A percentile compares a stretch with the other conserved stretches of the same genome.
These are phyloP conservation scores for Gossypium schwendimanii DNA, from an alignment of 441 rosid genomes.

Conservation along the genomic window DNA sequence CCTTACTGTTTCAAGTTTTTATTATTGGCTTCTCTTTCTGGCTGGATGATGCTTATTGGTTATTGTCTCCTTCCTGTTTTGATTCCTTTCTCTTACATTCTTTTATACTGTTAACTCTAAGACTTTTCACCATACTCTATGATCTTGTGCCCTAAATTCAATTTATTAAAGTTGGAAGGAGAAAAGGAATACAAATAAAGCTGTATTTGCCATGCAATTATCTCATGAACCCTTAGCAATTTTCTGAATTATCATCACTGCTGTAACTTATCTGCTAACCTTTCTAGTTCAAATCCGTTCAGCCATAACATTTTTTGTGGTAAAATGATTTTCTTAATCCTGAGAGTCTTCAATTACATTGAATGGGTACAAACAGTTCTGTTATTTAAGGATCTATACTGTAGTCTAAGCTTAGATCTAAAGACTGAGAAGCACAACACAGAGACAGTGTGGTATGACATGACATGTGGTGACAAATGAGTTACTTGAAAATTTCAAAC, in stretches of 20 bases:
- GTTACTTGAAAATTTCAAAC: neutral
- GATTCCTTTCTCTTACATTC: neutral
- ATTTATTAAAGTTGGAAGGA: neutral
- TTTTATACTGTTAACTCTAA: neutral
- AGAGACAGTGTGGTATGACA: neutral
- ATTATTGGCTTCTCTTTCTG: neutral
- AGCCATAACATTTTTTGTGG: neutral
- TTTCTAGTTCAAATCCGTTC: neutral
- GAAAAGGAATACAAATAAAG: neutral
- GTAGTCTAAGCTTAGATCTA: neutral
- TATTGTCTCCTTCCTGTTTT: neutral
- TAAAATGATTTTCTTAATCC: neutral
- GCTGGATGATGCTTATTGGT: neutral
- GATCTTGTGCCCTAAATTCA: neutral
- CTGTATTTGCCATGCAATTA: neutral
- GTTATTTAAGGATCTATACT: neutral
- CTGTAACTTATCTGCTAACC: neutral
- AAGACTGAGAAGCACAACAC: neutral
- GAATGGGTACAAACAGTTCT: neutral
- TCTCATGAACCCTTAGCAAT: neutral
- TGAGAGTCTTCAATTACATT: neutral
- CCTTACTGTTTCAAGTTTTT: conserved; percentile 8
- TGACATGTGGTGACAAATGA: neutral
- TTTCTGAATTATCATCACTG: neutral
- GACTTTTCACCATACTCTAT: neutral